A percentile compares a stretch with the other conserved stretches of the same genome.
phyloP scores from a whole-genome alignment of 345 rosid genomes.

The Carallia pectinifolia region DNA sequence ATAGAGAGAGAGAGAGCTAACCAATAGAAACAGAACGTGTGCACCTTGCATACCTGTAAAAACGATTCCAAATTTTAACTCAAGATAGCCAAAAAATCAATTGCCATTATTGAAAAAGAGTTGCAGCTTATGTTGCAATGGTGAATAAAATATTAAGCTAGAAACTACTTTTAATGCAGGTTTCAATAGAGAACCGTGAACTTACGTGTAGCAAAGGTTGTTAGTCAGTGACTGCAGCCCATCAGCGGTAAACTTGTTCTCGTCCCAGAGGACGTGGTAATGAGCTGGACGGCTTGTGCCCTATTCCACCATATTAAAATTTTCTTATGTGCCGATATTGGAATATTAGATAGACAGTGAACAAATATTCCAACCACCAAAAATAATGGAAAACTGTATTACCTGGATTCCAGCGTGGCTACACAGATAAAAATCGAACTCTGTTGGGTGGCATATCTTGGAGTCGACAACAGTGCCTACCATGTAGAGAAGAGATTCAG shows the following conservation, averaged over 20 bases:
- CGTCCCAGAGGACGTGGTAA: constrained; percentile 98
- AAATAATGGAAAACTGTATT: not conserved
- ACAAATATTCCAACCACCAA: not conserved
- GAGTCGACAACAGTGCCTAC: constrained; percentile 98
- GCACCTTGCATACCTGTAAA: constrained; percentile 88
- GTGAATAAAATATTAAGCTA: not conserved
- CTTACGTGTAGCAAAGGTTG: constrained; percentile 93
- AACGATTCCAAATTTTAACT: not conserved
- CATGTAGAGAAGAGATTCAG: not conserved
- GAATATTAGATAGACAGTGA: not conserved
- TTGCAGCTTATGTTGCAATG: too few species aligned
- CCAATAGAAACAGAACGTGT: constrained; percentile 97
- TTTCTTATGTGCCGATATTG: not conserved
- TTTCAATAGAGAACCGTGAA: not conserved
- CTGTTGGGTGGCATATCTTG: constrained; percentile 96
- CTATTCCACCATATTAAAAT: constrained; percentile 30
- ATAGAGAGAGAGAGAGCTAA: constrained; percentile 27
- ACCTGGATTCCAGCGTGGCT: constrained; percentile 99
- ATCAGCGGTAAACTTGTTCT: constrained; percentile 94
- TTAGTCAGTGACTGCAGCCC: constrained; percentile 87
- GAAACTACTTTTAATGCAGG: not conserved
- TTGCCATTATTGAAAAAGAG: too few species aligned
- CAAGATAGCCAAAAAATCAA: too few species aligned
- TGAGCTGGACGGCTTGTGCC: constrained; percentile 98
- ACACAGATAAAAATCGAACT: constrained; percentile 93